Percentiles rank a stretch among this genome's conserved stretches.
Evolutionary conservation across 2,329 filamentous ascomycete species (phyloP).

Genomic region (Leptographium radiaticola): DNA sequence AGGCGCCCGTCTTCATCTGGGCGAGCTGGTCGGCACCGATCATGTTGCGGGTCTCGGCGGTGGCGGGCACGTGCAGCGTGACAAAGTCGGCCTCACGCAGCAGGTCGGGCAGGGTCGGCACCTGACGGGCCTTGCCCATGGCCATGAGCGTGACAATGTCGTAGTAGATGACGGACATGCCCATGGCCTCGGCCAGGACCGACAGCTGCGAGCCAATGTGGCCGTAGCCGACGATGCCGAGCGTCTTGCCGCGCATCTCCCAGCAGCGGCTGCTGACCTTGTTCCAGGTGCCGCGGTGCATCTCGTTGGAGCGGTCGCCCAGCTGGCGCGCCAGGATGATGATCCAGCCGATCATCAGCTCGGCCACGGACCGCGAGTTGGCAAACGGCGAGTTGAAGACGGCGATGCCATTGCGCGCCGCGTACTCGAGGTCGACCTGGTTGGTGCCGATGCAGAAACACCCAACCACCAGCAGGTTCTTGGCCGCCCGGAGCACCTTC

Average conservation of each 20-base stretch:
- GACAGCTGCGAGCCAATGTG: slow-evolving; percentile 95
- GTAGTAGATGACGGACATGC: slow-evolving; percentile 96
- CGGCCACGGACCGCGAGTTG: slow-evolving; percentile 93
- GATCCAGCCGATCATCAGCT: slow-evolving; percentile 89
- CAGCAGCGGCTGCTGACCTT: slow-evolving; percentile 95
- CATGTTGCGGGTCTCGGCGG: slow-evolving; percentile 86
- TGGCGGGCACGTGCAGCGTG: slow-evolving; percentile 86
- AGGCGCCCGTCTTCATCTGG: slow-evolving; percentile 84
- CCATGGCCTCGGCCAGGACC: slow-evolving; percentile 92
- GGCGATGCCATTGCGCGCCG: slow-evolving; percentile 74
- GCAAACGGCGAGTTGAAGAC: slow-evolving; percentile 99
- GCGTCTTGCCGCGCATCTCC: slow-evolving; percentile 95
- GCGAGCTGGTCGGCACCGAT: slow-evolving; percentile 68
- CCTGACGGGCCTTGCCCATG: slow-evolving; percentile 75
- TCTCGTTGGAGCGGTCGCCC: slow-evolving; percentile 81
- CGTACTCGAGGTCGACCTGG: slow-evolving; percentile 78
- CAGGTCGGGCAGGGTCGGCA: slow-evolving; percentile 62
- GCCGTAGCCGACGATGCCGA: slow-evolving; percentile 92
- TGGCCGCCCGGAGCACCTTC: slow-evolving; percentile 73
- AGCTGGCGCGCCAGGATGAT: slow-evolving; percentile 85
- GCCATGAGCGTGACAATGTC: slow-evolving; percentile 92
- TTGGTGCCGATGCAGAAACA: slow-evolving; percentile 99
- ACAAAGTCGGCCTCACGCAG: slow-evolving; percentile 79
- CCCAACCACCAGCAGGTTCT: slow-evolving; percentile 88
- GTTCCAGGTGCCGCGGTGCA: slow-evolving; percentile 94